Percentiles rank a stretch among this genome's conserved stretches.
Evolutionary conservation across 371 early-diverging fungal species (phyloP).

Genomic region (Syncephalastrum racemosum): DNA sequence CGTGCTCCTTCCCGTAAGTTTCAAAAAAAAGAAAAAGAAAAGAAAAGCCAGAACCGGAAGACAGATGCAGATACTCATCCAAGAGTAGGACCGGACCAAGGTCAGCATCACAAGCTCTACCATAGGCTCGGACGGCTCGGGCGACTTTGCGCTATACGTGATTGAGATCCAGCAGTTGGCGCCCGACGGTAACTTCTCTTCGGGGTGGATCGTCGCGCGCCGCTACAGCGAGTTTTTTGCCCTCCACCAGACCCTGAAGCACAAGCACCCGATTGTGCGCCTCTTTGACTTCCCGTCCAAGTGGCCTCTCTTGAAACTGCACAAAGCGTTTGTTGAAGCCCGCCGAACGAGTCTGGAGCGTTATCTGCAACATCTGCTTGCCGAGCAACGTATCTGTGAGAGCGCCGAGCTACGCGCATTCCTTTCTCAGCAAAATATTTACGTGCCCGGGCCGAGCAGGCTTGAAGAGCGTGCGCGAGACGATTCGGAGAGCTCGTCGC

Average conservation of each 20-base stretch:
- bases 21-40: not conserved
- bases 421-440: slow-evolving; percentile 64
- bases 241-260: slow-evolving; percentile 70
- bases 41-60: not conserved
- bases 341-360: slow-evolving; percentile 67
- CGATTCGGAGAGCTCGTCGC: too few relatives aligned
- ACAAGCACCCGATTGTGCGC: slow-evolving; percentile 55
- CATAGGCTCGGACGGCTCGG: slow-evolving; percentile 53
- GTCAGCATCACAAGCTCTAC: slow-evolving; percentile 61
- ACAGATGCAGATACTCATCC: not conserved
- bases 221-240: slow-evolving; percentile 82
- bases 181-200: slow-evolving; percentile 48
- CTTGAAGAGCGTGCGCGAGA: too few relatives aligned
- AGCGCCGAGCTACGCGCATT: slow-evolving; percentile 61
- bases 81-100: slow-evolving; percentile 54
- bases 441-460: slow-evolving; percentile 35
- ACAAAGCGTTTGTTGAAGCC: slow-evolving; percentile 66
- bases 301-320: slow-evolving; percentile 61
- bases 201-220: slow-evolving; percentile 80
- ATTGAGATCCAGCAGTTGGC: slow-evolving; percentile 76
- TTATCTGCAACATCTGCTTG: slow-evolving; percentile 68
- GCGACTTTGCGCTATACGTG: slow-evolving; percentile 73
- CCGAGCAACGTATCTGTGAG: slow-evolving; percentile 52
- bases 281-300: slow-evolving; percentile 77
- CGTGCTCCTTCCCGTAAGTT: slow-evolving; percentile 61